Evolutionary conservation across 139 green algal genomes (phyloP), one percentile per base, ranked within the genome.

Genomic region (Edaphochlamys debaryana): DNA sequence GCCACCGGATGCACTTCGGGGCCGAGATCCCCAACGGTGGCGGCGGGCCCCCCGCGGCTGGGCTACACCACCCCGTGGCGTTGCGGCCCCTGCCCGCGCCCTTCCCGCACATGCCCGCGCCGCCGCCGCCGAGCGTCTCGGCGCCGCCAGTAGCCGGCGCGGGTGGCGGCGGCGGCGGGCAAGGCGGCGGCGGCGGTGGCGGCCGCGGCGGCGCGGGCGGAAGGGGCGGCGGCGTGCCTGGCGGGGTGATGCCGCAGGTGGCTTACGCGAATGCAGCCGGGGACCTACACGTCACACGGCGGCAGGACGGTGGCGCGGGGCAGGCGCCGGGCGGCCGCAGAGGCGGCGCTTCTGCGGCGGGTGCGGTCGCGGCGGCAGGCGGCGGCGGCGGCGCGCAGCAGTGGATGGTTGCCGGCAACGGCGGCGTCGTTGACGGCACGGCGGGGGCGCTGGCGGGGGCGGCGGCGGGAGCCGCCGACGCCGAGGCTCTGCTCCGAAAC

Each of bases 11-110:
- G 45, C 13, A 54, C 45, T 9, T 13, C 45, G 45, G n/a, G n/a
- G n/a, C n/a, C n/a, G n/a, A n/a, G n/a, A n/a, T n/a, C n/a, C n/a
- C n/a, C n/a, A 70, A 73, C 60, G 56, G 68, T 38, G 38, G 45
- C 34, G 67, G 0, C 41, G 22, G 34, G 4, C 36, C 29, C 22
- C 30, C 36, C 23, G 40, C 36, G 4, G 48, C 62, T 22, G 63
- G 76, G 17, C 42, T 82, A 63, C 76, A 82, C 64, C 76, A 82
- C 60, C 76, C 76, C 0, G 69, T 86, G 22, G 82, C 73, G 1
- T 3, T 70, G 45, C 67, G 82, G 34, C 54, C 63, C 56, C 11
- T 69, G 63, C 56, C 80, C 27, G 40, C 62, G 58, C 50, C 76
- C 63, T 66, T 73, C 45, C n/a, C 76, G 0, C 41, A 82, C 76